Evolutionary conservation across 176 grass and related monocot genomes (phyloP).

Genomic region (Triticum dicoccoides): DNA sequence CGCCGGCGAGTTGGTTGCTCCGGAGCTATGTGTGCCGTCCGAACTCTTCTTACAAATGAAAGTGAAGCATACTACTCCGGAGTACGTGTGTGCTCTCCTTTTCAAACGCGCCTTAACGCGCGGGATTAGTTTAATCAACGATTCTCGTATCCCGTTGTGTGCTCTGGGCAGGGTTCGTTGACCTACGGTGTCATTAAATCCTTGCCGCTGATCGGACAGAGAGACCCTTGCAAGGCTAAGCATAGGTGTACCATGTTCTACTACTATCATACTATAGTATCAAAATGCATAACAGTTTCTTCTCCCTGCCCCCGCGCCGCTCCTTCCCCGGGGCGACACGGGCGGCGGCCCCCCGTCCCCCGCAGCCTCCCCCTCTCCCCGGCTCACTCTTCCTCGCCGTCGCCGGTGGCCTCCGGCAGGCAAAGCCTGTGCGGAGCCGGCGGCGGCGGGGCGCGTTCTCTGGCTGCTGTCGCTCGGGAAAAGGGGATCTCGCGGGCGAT

Average conservation of each 20-base stretch:
- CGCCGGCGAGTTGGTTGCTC: neutral
- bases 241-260: neutral
- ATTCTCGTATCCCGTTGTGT: neutral
- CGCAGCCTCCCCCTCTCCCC: too few species aligned
- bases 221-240: neutral
- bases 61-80: neutral
- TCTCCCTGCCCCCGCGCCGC: too few species aligned
- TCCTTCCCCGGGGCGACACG: too few species aligned
- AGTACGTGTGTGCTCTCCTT: neutral
- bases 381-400: too few species aligned
- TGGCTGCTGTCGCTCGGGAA: too few species aligned
- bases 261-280: neutral
- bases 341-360: too few species aligned
- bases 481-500: too few species aligned
- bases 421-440: too few species aligned
- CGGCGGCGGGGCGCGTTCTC: too few species aligned
- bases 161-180: neutral
- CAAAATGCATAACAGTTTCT: too few species aligned
- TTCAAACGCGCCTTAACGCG: neutral
- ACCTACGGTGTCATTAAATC: conserved; percentile 30
- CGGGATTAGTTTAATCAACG: conserved; percentile 16
- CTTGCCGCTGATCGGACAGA: neutral
- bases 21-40: neutral
- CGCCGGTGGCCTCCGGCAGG: too few species aligned
- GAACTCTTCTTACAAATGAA: neutral